Evolutionary conservation across 768 basidiomycete species (phyloP).

Genomic region (Tubosaeta sp.): DNA sequence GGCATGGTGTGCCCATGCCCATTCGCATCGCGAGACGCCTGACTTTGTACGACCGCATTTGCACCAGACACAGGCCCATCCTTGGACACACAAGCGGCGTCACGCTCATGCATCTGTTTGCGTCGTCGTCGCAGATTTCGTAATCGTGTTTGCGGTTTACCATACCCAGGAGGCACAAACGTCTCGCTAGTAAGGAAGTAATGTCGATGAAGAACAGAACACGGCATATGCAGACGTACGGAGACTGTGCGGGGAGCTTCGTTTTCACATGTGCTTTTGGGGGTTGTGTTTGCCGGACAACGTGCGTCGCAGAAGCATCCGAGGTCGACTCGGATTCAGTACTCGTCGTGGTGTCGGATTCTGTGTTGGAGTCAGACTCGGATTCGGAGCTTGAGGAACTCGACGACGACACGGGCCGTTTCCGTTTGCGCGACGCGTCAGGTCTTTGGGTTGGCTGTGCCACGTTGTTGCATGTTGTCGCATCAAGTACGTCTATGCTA

Average conservation of each 20-base stretch:
- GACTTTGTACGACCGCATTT: slow-evolving; percentile 34
- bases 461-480: background rate
- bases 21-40: slow-evolving; percentile 6
- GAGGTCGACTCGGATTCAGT: slow-evolving; percentile 16
- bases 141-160: slow-evolving; percentile 52
- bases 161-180: slow-evolving; percentile 53
- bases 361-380: background rate
- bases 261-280: slow-evolving; percentile 10
- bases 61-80: slow-evolving; percentile 34
- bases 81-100: slow-evolving; percentile 7
- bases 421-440: background rate
- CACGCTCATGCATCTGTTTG: slow-evolving; percentile 33
- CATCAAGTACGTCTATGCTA: slow-evolving; percentile 15
- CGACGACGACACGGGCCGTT: slow-evolving; percentile 8
- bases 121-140: slow-evolving; percentile 56
- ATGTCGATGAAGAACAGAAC: slow-evolving; percentile 7
- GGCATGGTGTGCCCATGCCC: slow-evolving; percentile 20
- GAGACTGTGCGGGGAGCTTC: background rate
- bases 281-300: slow-evolving; percentile 6
- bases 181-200: slow-evolving; percentile 5
- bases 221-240: background rate
- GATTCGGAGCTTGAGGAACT: slow-evolving; percentile 13
- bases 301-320: slow-evolving; percentile 2
- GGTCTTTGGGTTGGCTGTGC: background rate
- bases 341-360: slow-evolving; percentile 13